Evolutionary conservation across 2,329 filamentous ascomycete genomes (phyloP), one percentile per base, ranked within the genome.

Genomic region (Purpureocillium takamizusanense): DNA sequence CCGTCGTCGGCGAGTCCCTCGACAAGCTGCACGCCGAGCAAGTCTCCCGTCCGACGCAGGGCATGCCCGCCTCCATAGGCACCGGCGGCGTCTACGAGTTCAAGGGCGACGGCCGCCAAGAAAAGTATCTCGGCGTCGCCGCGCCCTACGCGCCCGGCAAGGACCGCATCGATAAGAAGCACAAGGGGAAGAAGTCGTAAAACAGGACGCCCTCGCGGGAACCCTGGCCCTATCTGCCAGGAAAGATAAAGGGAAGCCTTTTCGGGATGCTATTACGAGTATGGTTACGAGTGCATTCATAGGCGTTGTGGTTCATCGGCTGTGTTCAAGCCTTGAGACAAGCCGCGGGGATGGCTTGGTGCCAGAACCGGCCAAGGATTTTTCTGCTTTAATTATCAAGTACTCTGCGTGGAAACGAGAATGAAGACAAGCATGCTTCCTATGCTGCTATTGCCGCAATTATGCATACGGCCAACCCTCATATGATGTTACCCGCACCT

Each of bases 21-120:
- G 87, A 95, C 59, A 84, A 80, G 56, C 68, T 95, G 46, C 89
- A 95, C 57, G 74, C 78, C 36, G 85, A 94, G 53, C 88, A 95
- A 62, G 64, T 80, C 37, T 63, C 67, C 35, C 73, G 76, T 38
- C 88, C 87, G 2, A 64, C 62, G 8, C 67, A 72, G 31, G 77
- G 77, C 2, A 57, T 56, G 12, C 78, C 77, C 1, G 70, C 69
- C 14, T 52, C 52, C 7, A 46, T 66, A 17, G 59, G 57, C 5
- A 40, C 62, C 7, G 62, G 61, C 15, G 74, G 75, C 12, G 56
- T 61, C 15, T 78, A 70, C 48, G 66, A 73, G 42, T 72, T 77
- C 49, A 65, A 61, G 32, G 65, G 61, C 15, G 67, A 60, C 30
- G 57, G 65, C 8, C 62, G 56, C 42, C 66, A 69, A 43, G 64